Evolutionary conservation across 768 basidiomycete genomes (phyloP), one percentile per base, ranked within the genome.

Genomic region (Russula sp.): DNA sequence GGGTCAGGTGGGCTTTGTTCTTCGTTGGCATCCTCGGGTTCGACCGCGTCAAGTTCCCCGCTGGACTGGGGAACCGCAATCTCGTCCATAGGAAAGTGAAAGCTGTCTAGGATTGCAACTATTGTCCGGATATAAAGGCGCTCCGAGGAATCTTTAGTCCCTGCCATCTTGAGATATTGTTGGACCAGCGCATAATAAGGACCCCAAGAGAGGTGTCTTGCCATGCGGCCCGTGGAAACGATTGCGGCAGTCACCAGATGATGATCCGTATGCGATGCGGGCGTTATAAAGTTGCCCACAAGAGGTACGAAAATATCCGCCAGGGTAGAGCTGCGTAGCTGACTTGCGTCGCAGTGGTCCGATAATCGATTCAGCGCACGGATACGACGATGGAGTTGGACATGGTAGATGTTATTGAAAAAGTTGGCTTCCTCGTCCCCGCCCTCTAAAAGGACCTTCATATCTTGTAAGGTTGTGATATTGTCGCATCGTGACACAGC

Each of bases 401-500:
- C 84, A 72, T 99, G 97, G 59, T 89, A 84, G 54, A 98, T 85
- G 74, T 99, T 99, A 79, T 88, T 88, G 83, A 99, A 98, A 78
- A 98, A 95, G 72, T 89, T 94, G 36, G 93, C 94, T 74, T 99
- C 96, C 55, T 90, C 88, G 72, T 98, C 94, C 1, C 92, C 95
- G 20, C 81, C 85, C 9, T 90, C 92, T 36, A 98, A 81, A 8
- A 98, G 76, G 13, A 86, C 80, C 26, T 78, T 84, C 85, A 98
- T 87, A 72, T 98, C 94, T 56, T 84, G 85, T 30, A 98, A 75
- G 2, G 82, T 74, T 0, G 76, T 71, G 34, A 94, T 77, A 22
- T 79, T 75, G 7, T 80, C 77, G 68, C 89, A 90, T 65, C 81
- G 83, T 40, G 79, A 76, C 7, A 95, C 86, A 1, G 89, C 86